Base-by-base conservation (phyloP, 2,329 filamentous ascomycete genomes). In the Bipolaris gigantea region DNA sequence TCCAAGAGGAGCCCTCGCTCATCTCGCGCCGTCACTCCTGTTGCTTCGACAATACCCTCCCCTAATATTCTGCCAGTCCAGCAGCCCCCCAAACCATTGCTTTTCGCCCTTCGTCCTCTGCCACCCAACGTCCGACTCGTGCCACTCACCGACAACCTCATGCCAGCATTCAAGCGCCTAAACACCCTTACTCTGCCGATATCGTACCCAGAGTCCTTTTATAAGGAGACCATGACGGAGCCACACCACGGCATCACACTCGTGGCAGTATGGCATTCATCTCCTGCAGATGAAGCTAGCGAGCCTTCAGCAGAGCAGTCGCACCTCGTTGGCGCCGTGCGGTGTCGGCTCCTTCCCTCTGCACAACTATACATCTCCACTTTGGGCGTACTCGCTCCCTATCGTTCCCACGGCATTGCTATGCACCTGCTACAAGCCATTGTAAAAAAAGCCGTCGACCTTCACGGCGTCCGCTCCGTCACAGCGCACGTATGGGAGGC, bases 401-500 rank as follows among this genome's bases (percentile, higher is more conserved):
- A 85, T 66, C 80, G 85, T 23, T 73, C 76, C 1, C 76, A 80
- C 53, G 84, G 84, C 0, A 77, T 87, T 21, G 85, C 85, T 2
- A 77, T 81, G 10, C 77, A 80, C 16, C 72, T 87, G 23, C 73
- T 88, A 7, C 65, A 74, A 4, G 58, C 59, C 2, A 60, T 81
- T 67, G 75, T 62, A 64, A 78, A 59, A 76, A 83, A 69, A 74
- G 81, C 59, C 9, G 76, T 80, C 4, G 74, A 76, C 30, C 73
- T 80, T 50, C 81, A 85, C 57, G 77, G 79, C 23, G 79, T 83
- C 23, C 72, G 70, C 10, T 76, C 73, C 13, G 79, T 87, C 18
- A 84, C 81, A 2, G 85, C 85, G 10, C 85, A 88, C 69, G 84
- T 87, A 0, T 87, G 86, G 79, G 83, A 85, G 60, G 80, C 79